Base-by-base conservation (phyloP, 2,329 filamentous ascomycete genomes). In the Hymenoscyphus scutula region DNA sequence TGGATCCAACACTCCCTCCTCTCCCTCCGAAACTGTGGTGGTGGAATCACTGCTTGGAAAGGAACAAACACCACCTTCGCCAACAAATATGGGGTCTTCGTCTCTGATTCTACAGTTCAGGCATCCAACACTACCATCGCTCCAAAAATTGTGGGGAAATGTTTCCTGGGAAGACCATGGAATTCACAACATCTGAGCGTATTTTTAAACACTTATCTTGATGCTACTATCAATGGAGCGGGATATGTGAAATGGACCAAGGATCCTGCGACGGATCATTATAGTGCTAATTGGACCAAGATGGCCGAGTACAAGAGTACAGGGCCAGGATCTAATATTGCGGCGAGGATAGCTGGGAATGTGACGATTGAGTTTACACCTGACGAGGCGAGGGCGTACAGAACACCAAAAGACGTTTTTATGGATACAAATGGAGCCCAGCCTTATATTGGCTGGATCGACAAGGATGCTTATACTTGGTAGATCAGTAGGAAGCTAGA, bases 41-140 rank as follows among this genome's bases (percentile, higher is more conserved):
- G 87, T 17, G 87, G 87, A 11, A 84, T 90, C 60, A 88, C 85
- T 0, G 87, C 87, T 0, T 89, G 87, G 87, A 89, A 89, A 69
- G 85, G 84, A 30, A 81, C 82, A 0, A 88, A 89, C 73, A 89
- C 86, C 0, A 88, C 85, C 0, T 88, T 85, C 58, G 72, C 74
- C 5, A 90, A 90, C 75, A 87, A 86, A 68, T 89, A 88, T 72
- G 87, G 87, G 8, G 82, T 85, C 0, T 89, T 89, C 72, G 81
- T 90, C 63, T 79, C 84, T 56, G 77, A 82, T 30, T 84, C 82
- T 0, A 74, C 75, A 2, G 77, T 88, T 3, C 73, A 77, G 0
- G 83, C 84, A 1, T 82, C 83, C 27, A 89, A 89, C 69, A 66
- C 70, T 17, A 75, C 45, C 19, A 59, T 59, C 29, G 58, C 76